These are phyloP conservation scores for Phytopythium oedochilum DNA, from an alignment of 352 stramenopile genomes.

Conservation along the genomic window DNA sequence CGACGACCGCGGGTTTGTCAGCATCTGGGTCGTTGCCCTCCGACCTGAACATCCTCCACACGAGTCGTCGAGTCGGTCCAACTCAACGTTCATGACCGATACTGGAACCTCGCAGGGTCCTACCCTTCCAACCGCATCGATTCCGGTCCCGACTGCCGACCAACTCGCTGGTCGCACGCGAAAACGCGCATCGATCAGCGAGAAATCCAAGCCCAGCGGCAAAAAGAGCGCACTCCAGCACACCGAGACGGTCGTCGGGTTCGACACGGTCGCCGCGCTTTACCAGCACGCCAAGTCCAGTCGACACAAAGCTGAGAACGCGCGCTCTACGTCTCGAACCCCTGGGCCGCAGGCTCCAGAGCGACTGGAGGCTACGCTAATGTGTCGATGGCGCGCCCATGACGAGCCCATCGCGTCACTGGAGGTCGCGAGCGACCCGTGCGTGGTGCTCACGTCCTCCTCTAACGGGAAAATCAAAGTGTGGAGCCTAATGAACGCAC, in stretches of 20 bases:
- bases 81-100: constrained; percentile 8
- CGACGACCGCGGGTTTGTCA: constrained; percentile 40
- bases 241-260: constrained; percentile 49
- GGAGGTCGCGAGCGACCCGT: constrained; percentile 26
- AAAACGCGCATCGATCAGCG: background rate
- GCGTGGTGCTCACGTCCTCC: constrained; percentile 44
- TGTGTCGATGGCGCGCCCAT: constrained; percentile 40
- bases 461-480: constrained; percentile 52
- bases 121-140: background rate
- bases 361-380: background rate
- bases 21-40: constrained; percentile 26
- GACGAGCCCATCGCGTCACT: constrained; percentile 29
- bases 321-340: background rate
- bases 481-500: constrained; percentile 39
- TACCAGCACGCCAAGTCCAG: constrained; percentile 25
- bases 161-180: background rate
- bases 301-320: background rate
- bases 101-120: background rate
- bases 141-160: background rate
- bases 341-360: background rate
- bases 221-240: constrained; percentile 33
- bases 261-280: constrained; percentile 43
- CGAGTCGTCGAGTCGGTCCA: background rate
- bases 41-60: background rate
- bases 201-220: background rate